Percentiles rank a stretch among this genome's conserved stretches.
Conservation (phyloP, 768 basidiomycete genomes). For the Naganishia randhawae region DNA sequence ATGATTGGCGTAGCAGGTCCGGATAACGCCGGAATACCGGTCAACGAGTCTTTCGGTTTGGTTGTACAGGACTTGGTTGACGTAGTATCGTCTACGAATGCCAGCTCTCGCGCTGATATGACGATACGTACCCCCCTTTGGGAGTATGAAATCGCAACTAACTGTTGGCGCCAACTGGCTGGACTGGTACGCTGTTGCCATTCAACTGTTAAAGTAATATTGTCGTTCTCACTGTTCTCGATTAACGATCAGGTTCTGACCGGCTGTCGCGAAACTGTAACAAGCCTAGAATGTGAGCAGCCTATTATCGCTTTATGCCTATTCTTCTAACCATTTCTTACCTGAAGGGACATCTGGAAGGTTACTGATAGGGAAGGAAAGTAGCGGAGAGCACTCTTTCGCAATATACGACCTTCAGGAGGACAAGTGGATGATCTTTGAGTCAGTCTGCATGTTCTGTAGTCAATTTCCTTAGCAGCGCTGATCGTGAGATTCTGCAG, state of each 20-base stretch:
- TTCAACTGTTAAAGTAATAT: not conserved
- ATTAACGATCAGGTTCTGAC: not conserved
- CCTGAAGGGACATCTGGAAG: not conserved
- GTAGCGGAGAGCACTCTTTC: not conserved
- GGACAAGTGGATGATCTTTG: not conserved
- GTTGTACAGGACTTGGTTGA: slow-evolving; percentile 6
- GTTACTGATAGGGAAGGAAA: not conserved
- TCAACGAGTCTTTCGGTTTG: slow-evolving; percentile 16
- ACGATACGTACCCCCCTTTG: not conserved
- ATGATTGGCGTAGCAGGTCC: not conserved
- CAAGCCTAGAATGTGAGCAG: slow-evolving; percentile 1
- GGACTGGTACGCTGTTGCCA: not conserved
- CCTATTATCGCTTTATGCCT: too few relatives aligned
- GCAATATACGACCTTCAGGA: not conserved
- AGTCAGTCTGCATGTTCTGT: not conserved
- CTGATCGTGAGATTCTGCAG: not conserved
- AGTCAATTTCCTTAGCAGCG: not conserved
- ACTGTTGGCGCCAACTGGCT: not conserved
- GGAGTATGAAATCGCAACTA: not conserved
- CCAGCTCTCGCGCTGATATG: not conserved
- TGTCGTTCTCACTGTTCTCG: not conserved
- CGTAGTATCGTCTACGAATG: not conserved
- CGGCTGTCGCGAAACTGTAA: not conserved
- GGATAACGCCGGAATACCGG: not conserved
- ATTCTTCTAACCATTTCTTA: not conserved